Evolutionary conservation across 768 basidiomycete genomes (phyloP), one percentile per base, ranked within the genome.

Genomic region (Tephrocybe rancida): DNA sequence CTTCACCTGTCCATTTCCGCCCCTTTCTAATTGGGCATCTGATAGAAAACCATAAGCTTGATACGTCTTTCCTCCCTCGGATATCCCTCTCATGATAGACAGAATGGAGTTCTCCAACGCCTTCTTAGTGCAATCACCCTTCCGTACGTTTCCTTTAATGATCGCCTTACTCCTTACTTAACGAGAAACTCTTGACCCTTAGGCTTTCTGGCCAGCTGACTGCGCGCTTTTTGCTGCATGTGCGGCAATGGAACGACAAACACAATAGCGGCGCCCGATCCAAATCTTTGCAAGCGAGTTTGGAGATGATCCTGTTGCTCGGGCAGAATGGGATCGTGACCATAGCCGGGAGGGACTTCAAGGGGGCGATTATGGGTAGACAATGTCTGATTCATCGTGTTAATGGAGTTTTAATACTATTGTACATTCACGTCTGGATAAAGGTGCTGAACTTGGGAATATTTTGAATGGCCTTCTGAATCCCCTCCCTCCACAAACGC

Each of bases 61-160:
- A n/a, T n/a, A n/a, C n/a, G n/a, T n/a, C n/a, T 4, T 14, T 26
- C 26, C 13, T 11, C 18, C 47, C 35, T 14, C 0, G 2, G 3
- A 5, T 41, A 21, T 21, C n/a, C 16, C 10, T 37, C 34, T 35
- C 18, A 21, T 30, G 14, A 45, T 7, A 14, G 13, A 11, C 22
- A 68, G 64, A 50, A 58, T 26, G 64, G 66, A 16, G 65, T 69
- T 48, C 43, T 64, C 26, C 66, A 66, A 54, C 60, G 64, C 29
- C 55, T 65, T 11, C 56, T 62, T 4, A 63, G 62, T 26, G 66
- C 64, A 1, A 53, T 64, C 19, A 62, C 57, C 6, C 55, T 64
- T 9, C 66, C 66, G 66, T 67, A 41, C 30, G 64, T 53, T 22
- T 26, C 42, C n/a, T 50, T 25, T 18, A 2, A 19, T 24, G 5